Evolutionary conservation across 208 protist species (phyloP).

Genomic region (Wallacemonas sp.): DNA sequence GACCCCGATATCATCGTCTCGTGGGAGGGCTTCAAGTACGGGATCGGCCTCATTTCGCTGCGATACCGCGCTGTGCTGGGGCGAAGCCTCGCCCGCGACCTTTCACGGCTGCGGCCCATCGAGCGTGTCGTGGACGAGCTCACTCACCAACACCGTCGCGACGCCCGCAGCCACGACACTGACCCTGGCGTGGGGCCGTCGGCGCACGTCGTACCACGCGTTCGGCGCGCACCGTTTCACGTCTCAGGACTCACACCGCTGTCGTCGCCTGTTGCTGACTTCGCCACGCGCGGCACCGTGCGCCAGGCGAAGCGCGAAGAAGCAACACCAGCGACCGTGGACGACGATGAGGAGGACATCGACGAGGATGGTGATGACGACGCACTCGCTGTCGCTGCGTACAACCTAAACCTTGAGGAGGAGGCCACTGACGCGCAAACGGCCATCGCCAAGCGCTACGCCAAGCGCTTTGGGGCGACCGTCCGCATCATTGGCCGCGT

Average conservation of each 20-base stretch:
- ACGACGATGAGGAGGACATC: neutral
- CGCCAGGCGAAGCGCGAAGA: neutral
- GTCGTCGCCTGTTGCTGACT: too few species aligned
- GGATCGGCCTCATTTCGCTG: constrained; percentile 52
- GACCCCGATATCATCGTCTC: constrained; percentile 78
- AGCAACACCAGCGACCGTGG: neutral
- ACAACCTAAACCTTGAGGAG: constrained; percentile 10
- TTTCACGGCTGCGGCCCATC: constrained; percentile 40
- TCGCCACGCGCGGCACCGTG: neutral
- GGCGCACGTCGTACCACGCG: too few species aligned
- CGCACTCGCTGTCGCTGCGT: neutral
- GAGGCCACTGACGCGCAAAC: constrained; percentile 2
- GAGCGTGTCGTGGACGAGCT: constrained; percentile 4
- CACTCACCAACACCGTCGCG: neutral
- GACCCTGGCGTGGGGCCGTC: too few species aligned
- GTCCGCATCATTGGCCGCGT: constrained; percentile 59
- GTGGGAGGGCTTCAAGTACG: constrained; percentile 77
- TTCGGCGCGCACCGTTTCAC: too few species aligned
- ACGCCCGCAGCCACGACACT: neutral
- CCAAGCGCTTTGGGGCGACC: constrained; percentile 47
- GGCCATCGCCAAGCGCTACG: constrained; percentile 21
- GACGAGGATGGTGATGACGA: neutral
- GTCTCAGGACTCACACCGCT: too few species aligned
- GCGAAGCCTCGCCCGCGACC: constrained; percentile 41
- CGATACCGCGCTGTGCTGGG: constrained; percentile 52